A percentile compares a stretch with the other conserved stretches of the same genome.
These are phyloP conservation scores for Fusarium albosuccineum DNA, from an alignment of 2,329 filamentous ascomycete genomes.

Conservation along the genomic window DNA sequence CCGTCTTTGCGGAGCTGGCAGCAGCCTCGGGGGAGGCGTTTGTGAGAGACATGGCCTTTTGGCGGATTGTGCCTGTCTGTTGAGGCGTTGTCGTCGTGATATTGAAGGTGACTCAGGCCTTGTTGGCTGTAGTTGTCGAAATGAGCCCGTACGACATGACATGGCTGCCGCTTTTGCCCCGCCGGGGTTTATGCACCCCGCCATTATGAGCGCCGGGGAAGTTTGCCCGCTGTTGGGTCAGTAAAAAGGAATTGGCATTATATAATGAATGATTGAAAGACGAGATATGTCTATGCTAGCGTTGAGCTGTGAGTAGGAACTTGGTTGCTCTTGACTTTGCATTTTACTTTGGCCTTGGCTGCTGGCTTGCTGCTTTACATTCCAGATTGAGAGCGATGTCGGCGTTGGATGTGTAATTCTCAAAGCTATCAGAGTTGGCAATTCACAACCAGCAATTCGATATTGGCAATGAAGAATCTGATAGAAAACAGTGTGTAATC, in stretches of 20 bases:
- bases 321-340: not conserved
- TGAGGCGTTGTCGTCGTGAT: constrained; percentile 9
- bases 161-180: constrained; percentile 28
- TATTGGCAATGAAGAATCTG: too few relatives aligned
- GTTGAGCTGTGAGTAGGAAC: not conserved
- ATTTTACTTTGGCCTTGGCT: too few relatives aligned
- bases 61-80: constrained; percentile 16
- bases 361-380: not conserved
- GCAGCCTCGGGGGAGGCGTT: constrained; percentile 84
- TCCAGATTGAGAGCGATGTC: constrained; percentile 20
- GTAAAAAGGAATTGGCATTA: not conserved
- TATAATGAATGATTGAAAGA: not conserved
- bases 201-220: constrained; percentile 32
- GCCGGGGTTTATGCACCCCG: constrained; percentile 41
- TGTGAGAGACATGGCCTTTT: constrained; percentile 82
- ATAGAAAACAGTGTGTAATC: too few relatives aligned
- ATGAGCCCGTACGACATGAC: constrained; percentile 9
- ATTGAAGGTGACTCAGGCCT: constrained; percentile 26
- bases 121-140: not conserved
- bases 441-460: not conserved
- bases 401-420: constrained; percentile 9
- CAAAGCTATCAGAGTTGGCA: not conserved
- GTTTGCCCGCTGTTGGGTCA: constrained; percentile 5
- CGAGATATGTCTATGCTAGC: too few relatives aligned
- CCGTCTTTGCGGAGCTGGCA: constrained; percentile 81